phyloP scores from a whole-genome alignment of 225 moss, liverwort and hornwort species.

The Neckera pumila region DNA sequence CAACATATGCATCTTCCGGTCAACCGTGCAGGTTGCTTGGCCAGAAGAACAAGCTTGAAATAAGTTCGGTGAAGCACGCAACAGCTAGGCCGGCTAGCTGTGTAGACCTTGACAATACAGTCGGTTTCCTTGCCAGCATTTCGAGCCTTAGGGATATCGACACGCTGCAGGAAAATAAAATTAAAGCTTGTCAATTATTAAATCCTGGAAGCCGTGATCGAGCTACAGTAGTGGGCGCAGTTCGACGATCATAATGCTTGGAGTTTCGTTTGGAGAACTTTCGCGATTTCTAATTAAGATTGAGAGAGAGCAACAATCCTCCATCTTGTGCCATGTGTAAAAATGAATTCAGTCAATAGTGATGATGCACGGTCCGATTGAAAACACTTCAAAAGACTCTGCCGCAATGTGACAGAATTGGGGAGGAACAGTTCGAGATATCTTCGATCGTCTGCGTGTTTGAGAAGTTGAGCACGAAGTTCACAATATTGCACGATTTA shows the following conservation, averaged over 20 bases:
- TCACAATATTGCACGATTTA: background rate
- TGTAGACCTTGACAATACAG: background rate
- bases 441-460: background rate
- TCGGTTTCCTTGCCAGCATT: background rate
- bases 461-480: background rate
- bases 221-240: background rate
- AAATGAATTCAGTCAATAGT: too few relatives aligned
- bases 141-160: background rate
- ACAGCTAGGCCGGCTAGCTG: background rate
- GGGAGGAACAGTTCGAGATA: background rate
- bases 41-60: background rate
- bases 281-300: background rate
- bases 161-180: background rate
- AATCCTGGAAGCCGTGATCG: background rate
- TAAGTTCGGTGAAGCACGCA: background rate
- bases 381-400: background rate
- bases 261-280: background rate
- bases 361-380: background rate
- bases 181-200: background rate
- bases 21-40: background rate
- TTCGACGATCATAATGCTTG: background rate
- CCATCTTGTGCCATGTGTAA: background rate
- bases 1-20: background rate
- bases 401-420: background rate
- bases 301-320: background rate